These are phyloP conservation scores for Aspergillus cavernicola DNA, from an alignment of 495 filamentous ascomycete species.

Conservation along the genomic window DNA sequence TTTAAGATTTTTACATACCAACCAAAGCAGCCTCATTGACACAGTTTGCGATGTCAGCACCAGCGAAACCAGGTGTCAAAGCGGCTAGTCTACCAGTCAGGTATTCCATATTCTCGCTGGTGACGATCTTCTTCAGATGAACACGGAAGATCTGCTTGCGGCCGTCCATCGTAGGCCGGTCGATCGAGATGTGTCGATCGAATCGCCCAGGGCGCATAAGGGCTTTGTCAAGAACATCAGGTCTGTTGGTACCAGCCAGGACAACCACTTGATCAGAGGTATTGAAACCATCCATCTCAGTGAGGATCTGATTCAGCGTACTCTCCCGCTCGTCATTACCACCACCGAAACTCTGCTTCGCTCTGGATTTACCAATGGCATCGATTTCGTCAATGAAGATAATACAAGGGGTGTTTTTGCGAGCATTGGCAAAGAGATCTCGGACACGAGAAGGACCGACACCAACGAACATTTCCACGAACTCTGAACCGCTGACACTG, in stretches of 20 bases:
- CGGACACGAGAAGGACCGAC: slow-evolving; percentile 93
- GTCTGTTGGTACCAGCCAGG: slow-evolving; percentile 93
- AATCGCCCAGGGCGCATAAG: slow-evolving; percentile 96
- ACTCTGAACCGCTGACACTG: slow-evolving; percentile 96
- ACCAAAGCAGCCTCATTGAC: slow-evolving; percentile 96
- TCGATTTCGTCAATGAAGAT: slow-evolving; percentile 99
- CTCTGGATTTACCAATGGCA: slow-evolving; percentile 87
- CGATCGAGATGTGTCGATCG: slow-evolving; percentile 91
- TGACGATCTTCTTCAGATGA: slow-evolving; percentile 88
- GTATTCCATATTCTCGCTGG: slow-evolving; percentile 81
- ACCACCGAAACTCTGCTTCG: slow-evolving; percentile 71
- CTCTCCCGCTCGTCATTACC: slow-evolving; percentile 96
- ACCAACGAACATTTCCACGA: slow-evolving; percentile 99
- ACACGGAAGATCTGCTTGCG: slow-evolving; percentile 95
- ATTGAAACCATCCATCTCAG: slow-evolving; percentile 99
- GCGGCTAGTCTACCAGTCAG: slow-evolving; percentile 83
- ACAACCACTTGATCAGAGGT: slow-evolving; percentile 96
- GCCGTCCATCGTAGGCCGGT: slow-evolving; percentile 93
- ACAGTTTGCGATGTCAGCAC: slow-evolving; percentile 97
- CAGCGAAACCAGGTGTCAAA: slow-evolving; percentile 91
- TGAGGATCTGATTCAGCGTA: slow-evolving; percentile 96
- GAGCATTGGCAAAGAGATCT: slow-evolving; percentile 89
- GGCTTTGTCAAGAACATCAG: slow-evolving; percentile 91
- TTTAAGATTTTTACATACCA: slow-evolving; percentile 57
- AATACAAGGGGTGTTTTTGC: slow-evolving; percentile 96